These are phyloP conservation scores for Aspergillus chevalieri DNA, from an alignment of 2,329 filamentous ascomycete genomes.

Conservation along the genomic window DNA sequence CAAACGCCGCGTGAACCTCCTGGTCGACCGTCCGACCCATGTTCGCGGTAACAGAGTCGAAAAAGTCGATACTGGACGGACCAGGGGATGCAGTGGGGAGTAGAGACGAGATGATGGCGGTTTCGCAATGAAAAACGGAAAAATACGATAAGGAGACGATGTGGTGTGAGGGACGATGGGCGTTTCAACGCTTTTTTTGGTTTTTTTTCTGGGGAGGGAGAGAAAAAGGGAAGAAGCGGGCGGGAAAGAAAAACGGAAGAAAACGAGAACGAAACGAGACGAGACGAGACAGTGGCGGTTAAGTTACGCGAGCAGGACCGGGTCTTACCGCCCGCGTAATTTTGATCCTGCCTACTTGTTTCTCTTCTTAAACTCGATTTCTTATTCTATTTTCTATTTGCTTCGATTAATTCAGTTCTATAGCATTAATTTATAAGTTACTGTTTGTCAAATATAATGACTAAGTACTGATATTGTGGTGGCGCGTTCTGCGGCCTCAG, in stretches of 20 bases:
- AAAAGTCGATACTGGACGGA: constrained; percentile 19
- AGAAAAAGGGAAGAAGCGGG: constrained; percentile 4
- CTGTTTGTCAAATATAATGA: no score
- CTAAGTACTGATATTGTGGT: no score
- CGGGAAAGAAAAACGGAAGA: constrained; percentile 1
- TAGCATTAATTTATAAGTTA: no score
- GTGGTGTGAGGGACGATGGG: constrained; percentile 7
- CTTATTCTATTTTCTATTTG: background rate
- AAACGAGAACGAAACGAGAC: constrained; percentile 17
- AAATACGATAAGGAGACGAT: constrained; percentile 1
- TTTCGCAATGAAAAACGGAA: constrained; percentile 1
- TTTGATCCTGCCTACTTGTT: background rate
- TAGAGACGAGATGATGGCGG: constrained; percentile 8
- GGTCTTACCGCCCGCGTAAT: constrained; percentile 1
- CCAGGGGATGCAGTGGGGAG: constrained; percentile 4
- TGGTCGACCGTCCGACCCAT: constrained; percentile 50
- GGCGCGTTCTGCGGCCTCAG: no score
- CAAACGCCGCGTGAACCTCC: constrained; percentile 48
- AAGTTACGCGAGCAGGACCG: constrained; percentile 19
- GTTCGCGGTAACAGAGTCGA: constrained; percentile 21
- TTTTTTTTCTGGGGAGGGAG: constrained; percentile 1
- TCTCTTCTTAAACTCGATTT: background rate
- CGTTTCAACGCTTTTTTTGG: constrained; percentile 2
- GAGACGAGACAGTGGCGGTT: constrained; percentile 20
- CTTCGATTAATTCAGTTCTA: no score